A percentile compares a stretch with the other conserved stretches of the same genome.
Conservation (phyloP, 1,284 basidiomycete genomes). For the Rhodotorula sp. region DNA sequence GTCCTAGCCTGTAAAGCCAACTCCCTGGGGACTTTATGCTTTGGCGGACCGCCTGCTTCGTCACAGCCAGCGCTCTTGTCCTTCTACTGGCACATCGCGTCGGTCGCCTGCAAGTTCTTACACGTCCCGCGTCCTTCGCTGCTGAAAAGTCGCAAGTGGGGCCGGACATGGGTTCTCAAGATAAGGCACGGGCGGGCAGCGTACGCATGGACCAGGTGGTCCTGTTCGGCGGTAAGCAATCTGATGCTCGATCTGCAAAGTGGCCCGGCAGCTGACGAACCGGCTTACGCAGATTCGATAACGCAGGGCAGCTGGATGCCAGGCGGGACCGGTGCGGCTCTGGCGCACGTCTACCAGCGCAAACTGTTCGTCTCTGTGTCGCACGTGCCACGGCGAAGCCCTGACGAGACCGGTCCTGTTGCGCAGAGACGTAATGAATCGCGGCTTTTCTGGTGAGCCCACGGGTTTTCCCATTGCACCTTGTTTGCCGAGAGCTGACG, state of each 20-base stretch:
- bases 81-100: background rate
- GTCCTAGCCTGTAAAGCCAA: background rate
- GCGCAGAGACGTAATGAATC: conserved; percentile 38
- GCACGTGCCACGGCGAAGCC: no score
- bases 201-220: conserved; percentile 28
- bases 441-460: conserved; percentile 35
- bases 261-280: background rate
- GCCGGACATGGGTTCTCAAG: background rate
- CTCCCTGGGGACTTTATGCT: background rate
- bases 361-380: conserved; percentile 28
- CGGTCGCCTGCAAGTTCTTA: background rate
- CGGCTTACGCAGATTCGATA: conserved; percentile 33
- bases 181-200: background rate
- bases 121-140: background rate
- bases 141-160: background rate
- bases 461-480: fast-evolving
- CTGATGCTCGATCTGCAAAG: background rate
- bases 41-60: background rate
- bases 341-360: conserved; percentile 37
- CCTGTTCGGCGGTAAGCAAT: conserved; percentile 29
- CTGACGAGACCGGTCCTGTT: background rate
- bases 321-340: conserved; percentile 32
- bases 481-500: no score
- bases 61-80: background rate
- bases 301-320: conserved; percentile 35